Percentiles rank a stretch among this genome's conserved stretches.
These are phyloP conservation scores for Vitellaria paradoxa DNA, from an alignment of 179 eudicot species.

Conservation along the genomic window DNA sequence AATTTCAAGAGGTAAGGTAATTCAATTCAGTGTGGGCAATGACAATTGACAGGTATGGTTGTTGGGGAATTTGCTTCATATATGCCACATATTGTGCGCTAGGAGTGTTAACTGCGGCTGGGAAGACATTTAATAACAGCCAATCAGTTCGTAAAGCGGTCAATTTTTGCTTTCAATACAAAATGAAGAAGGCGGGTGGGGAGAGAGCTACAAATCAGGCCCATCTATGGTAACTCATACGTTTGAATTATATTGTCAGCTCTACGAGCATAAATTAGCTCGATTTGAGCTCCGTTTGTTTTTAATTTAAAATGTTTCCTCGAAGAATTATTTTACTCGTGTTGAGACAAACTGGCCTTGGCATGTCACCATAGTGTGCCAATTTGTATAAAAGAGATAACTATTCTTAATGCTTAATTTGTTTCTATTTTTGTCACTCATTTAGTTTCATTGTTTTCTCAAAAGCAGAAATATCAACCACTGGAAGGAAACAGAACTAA, in stretches of 20 bases:
- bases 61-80: not conserved
- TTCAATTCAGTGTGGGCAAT: not conserved
- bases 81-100: slow-evolving; percentile 19
- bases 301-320: no score
- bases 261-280: no score
- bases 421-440: no score
- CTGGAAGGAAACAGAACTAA: slow-evolving; percentile 8
- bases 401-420: no score
- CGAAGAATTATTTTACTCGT: no score
- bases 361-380: no score
- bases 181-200: slow-evolving; percentile 21
- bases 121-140: slow-evolving; percentile 13
- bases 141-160: slow-evolving; percentile 16
- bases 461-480: not conserved
- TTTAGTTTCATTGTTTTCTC: no score
- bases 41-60: slow-evolving; percentile 15
- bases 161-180: slow-evolving; percentile 12
- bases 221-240: not conserved
- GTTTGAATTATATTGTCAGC: no score
- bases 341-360: no score
- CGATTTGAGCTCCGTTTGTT: no score
- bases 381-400: no score
- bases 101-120: slow-evolving; percentile 11
- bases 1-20: not conserved
- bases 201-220: slow-evolving; percentile 13